Evolutionary conservation across 1,284 basidiomycete species (phyloP), one percentile per base, ranked within the genome.

Genomic region (Microbotryum intermedium): DNA sequence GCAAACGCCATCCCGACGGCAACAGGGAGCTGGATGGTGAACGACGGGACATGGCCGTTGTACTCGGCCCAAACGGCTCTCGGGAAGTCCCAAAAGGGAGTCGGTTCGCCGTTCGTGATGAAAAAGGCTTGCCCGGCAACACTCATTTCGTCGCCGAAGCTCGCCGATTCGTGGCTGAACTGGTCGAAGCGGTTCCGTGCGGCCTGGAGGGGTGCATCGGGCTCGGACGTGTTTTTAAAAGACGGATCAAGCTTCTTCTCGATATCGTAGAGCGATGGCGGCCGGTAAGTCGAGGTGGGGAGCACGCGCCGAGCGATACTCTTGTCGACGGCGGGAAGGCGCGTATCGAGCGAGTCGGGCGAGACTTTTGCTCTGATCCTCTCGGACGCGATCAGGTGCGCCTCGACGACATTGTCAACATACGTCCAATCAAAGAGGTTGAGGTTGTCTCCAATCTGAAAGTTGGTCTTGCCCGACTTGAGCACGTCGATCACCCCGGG

Each of bases 381-480:
- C 78, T 97, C 93, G 10, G 89, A 87, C 2, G 95, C 95, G 51
- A 98, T 84, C 9, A 99, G 77, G 73, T 99, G 95, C 2, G 94
- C 94, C 71, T 89, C 84, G 0, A 92, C 93, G 63, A 95, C 87
- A 74, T 99, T 99, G 65, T 85, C 90, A 65, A 98, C 91, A 72
- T 97, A 97, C 1, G 94, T 97, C 85, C 90, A 97, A 77, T 99
- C 95, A 71, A 92, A 94, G 11, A 97, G 77, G 75, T 98, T 98
- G 63, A 80, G 83, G 77, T 97, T 97, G 76, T 87, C 80, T 50
- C 95, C 95, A 63, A 99, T 85, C 76, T 97, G 94, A 79, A 90
- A 89, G 67, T 89, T 84, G 3, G 91, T 91, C 75, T 94, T 88
- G 25, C 84, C 83, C 57, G 83, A 82, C 70, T 87, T 81, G 73